phyloP scores from a whole-genome alignment of 164 flowering plant species.

The Cinnamomum micranthum region DNA sequence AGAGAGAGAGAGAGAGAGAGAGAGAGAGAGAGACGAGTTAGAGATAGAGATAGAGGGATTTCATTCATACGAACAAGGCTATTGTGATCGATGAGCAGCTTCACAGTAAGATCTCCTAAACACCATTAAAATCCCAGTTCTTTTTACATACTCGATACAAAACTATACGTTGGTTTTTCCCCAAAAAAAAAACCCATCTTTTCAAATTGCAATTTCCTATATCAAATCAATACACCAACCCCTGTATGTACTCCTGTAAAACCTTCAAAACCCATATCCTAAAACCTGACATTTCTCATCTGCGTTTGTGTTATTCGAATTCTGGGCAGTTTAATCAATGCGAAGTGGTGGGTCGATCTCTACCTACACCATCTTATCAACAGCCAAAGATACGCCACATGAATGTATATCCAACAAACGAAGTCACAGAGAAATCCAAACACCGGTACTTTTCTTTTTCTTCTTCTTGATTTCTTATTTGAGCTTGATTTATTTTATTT shows the following conservation, averaged over 20 bases:
- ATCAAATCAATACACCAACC: too few relatives aligned
- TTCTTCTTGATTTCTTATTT: background rate
- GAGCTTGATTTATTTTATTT: background rate
- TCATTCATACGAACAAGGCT: too few relatives aligned
- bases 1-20: background rate
- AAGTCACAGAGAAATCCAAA: constrained; percentile 33
- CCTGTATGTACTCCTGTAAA: background rate
- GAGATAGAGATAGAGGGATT: background rate
- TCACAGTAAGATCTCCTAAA: background rate
- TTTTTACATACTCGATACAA: too few relatives aligned
- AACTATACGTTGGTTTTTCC: too few relatives aligned
- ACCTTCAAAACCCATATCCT: background rate
- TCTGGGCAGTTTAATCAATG: constrained; percentile 35
- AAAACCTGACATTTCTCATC: background rate
- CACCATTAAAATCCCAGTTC: too few relatives aligned
- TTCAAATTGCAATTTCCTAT: too few relatives aligned
- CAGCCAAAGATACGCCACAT: constrained; percentile 32
- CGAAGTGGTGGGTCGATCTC: constrained; percentile 35
- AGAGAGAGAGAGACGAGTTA: background rate
- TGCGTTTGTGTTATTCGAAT: background rate
- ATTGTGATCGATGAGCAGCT: background rate
- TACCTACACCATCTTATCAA: constrained; percentile 25
- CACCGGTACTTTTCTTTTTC: constrained; percentile 17
- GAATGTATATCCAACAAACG: constrained; percentile 37
- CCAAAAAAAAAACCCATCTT: too few relatives aligned